phyloP scores from a whole-genome alignment of 179 eudicot species.

The Amaranthus tricolor region DNA sequence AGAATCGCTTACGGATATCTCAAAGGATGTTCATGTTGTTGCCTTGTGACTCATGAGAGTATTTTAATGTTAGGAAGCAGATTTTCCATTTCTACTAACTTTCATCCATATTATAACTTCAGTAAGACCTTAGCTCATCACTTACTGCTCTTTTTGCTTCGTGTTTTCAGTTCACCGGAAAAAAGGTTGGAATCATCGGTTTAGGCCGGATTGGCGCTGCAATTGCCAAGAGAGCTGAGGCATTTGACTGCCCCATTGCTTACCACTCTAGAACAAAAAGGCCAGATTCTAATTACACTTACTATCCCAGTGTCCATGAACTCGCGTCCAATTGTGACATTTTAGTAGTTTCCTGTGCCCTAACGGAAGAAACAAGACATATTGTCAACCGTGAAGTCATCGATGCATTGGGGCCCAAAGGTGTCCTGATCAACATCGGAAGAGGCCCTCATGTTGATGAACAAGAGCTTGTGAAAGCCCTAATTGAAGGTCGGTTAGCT shows the following conservation, averaged over 20 bases:
- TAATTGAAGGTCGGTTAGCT: constrained; percentile 43
- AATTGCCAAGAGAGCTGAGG: constrained; percentile 45
- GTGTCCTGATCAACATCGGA: constrained; percentile 46
- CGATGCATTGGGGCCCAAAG: constrained; percentile 46
- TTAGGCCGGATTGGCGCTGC: constrained; percentile 49
- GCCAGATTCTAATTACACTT: constrained; percentile 34
- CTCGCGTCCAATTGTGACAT: constrained; percentile 43
- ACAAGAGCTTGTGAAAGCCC: constrained; percentile 41
- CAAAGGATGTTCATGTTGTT: too few species aligned
- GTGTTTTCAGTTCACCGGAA: constrained; percentile 43
- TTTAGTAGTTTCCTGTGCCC: constrained; percentile 39
- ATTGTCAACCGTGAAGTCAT: constrained; percentile 48
- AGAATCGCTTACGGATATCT: too few species aligned
- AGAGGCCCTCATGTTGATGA: constrained; percentile 50
- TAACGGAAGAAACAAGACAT: constrained; percentile 41
- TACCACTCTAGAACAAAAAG: constrained; percentile 43
- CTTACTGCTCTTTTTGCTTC: neutral
- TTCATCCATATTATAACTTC: constrained; percentile 1
- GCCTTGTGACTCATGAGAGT: neutral
- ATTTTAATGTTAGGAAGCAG: neutral
- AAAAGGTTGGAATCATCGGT: constrained; percentile 48
- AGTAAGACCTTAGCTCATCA: neutral
- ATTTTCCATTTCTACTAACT: neutral
- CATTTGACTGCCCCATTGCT: constrained; percentile 40
- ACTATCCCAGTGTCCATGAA: constrained; percentile 38